Conservation (phyloP, 2,329 filamentous ascomycete genomes). For the Hypoxylon sp. region DNA sequence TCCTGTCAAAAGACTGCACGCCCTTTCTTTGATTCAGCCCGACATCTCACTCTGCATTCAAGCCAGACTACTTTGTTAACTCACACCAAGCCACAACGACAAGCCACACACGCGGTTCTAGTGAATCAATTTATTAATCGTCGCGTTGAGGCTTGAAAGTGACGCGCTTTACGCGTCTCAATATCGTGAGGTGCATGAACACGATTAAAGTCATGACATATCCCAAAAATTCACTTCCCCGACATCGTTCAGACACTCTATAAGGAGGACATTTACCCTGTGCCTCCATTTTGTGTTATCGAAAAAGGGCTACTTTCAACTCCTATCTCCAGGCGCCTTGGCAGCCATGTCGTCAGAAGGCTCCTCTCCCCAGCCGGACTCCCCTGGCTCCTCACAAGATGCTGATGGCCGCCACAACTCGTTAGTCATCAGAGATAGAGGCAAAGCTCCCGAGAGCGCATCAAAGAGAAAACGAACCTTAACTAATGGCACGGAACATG, state of each 20-base stretch:
- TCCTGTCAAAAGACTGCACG: background rate
- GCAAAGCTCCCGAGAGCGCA: constrained; percentile 44
- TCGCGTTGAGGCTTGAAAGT: constrained; percentile 27
- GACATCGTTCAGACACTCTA: background rate
- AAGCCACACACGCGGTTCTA: constrained; percentile 13
- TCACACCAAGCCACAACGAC: constrained; percentile 17
- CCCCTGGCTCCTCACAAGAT: constrained; percentile 41
- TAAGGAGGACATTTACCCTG: background rate
- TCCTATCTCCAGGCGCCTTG: background rate
- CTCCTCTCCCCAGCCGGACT: constrained; percentile 45
- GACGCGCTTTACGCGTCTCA: constrained; percentile 44
- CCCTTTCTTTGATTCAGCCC: background rate
- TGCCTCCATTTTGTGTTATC: background rate
- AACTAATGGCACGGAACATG: constrained; percentile 51
- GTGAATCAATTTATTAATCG: constrained; percentile 35
- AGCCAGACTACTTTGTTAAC: background rate
- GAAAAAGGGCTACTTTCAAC: constrained; percentile 5
- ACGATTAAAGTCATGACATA: constrained; percentile 6
- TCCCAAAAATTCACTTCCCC: constrained; percentile 5
- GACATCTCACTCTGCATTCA: background rate
- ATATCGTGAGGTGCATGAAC: constrained; percentile 12
- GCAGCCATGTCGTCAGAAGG: constrained; percentile 46
- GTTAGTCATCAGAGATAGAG: constrained; percentile 54
- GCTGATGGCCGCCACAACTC: constrained; percentile 44
- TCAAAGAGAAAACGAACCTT: constrained; percentile 54